Evolutionary conservation across 1,139 yeast genomes (phyloP).

Genomic region (Lodderomyces oxycetoniae): DNA sequence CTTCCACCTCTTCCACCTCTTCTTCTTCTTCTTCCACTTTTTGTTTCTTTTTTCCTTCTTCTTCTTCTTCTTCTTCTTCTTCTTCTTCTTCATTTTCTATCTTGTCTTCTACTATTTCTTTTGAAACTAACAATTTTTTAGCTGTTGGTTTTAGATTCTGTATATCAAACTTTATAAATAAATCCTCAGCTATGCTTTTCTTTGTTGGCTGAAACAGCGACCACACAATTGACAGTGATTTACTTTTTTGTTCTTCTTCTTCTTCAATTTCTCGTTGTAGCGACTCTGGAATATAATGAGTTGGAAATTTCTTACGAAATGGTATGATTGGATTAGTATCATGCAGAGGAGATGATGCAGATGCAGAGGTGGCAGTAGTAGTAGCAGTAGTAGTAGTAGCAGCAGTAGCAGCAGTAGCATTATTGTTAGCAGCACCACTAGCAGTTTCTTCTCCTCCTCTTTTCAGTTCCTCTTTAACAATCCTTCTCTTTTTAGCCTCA

Average conservation of each 20-base stretch:
- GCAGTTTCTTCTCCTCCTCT: neutral
- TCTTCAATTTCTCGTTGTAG: constrained; percentile 18
- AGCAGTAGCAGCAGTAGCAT: constrained; percentile 1
- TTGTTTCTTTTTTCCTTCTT: constrained; percentile 14
- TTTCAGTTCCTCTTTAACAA: constrained; percentile 8
- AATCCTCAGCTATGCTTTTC: constrained; percentile 36
- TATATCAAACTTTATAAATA: constrained; percentile 35
- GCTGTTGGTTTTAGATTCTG: constrained; percentile 36
- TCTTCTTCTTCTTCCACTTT: constrained; percentile 21
- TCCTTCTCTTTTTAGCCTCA: neutral
- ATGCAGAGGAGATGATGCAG: too few species aligned
- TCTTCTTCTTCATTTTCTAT: constrained; percentile 21
- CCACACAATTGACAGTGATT: constrained; percentile 10
- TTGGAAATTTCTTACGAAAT: constrained; percentile 27
- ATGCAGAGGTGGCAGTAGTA: neutral
- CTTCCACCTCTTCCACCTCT: constrained; percentile 20
- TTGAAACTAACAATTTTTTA: constrained; percentile 23
- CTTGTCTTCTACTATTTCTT: constrained; percentile 19
- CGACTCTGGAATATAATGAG: constrained; percentile 35
- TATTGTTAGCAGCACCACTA: constrained; percentile 2
- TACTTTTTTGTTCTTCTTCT: constrained; percentile 10
- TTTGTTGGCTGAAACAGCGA: constrained; percentile 27
- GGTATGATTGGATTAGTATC: constrained; percentile 5
- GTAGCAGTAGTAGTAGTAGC: constrained; percentile 7
- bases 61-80: constrained; percentile 21